These are phyloP conservation scores for Mrakiaceae sp. DNA, from an alignment of 1,284 basidiomycete genomes.

Conservation along the genomic window DNA sequence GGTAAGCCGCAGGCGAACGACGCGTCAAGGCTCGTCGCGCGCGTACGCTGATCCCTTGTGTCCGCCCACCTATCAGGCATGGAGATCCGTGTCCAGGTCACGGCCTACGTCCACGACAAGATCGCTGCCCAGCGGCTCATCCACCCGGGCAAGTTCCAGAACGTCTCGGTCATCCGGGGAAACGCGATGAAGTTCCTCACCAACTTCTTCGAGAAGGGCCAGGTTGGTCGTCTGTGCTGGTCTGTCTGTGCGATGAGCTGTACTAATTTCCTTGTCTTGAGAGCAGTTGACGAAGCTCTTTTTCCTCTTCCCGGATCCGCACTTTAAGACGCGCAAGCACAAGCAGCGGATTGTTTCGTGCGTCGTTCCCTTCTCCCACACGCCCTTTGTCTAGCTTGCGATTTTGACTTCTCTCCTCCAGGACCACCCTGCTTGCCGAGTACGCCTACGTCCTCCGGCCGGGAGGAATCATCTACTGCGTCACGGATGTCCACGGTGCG, in stretches of 20 bases:
- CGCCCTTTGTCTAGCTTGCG: not conserved
- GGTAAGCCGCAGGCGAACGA: slow-evolving; percentile 41
- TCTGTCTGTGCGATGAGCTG: not conserved
- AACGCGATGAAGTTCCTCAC: slow-evolving; percentile 99
- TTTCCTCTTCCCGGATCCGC: slow-evolving; percentile 97
- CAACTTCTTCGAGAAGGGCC: slow-evolving; percentile 87
- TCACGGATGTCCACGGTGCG: slow-evolving; percentile 74
- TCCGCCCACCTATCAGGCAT: slow-evolving; percentile 48
- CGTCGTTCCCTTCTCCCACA: slow-evolving; percentile 18
- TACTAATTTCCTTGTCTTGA: not conserved
- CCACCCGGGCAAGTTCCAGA: slow-evolving; percentile 57
- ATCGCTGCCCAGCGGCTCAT: slow-evolving; percentile 51
- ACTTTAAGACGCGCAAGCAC: slow-evolving; percentile 97
- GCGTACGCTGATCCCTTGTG: too few species aligned
- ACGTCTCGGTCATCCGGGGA: slow-evolving; percentile 85
- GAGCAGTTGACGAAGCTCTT: slow-evolving; percentile 69
- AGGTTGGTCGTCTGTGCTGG: slow-evolving; percentile 36
- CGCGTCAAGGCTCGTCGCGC: too few species aligned
- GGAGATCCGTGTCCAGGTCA: slow-evolving; percentile 95
- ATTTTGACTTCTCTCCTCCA: slow-evolving; percentile 16
- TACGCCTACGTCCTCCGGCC: slow-evolving; percentile 88
- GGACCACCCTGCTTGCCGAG: slow-evolving; percentile 71
- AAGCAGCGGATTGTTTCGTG: slow-evolving; percentile 87
- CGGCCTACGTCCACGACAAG: slow-evolving; percentile 90
- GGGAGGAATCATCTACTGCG: slow-evolving; percentile 91